Base-by-base conservation (phyloP, 345 rosid genomes). In the Euphorbia pulcherrima region DNA sequence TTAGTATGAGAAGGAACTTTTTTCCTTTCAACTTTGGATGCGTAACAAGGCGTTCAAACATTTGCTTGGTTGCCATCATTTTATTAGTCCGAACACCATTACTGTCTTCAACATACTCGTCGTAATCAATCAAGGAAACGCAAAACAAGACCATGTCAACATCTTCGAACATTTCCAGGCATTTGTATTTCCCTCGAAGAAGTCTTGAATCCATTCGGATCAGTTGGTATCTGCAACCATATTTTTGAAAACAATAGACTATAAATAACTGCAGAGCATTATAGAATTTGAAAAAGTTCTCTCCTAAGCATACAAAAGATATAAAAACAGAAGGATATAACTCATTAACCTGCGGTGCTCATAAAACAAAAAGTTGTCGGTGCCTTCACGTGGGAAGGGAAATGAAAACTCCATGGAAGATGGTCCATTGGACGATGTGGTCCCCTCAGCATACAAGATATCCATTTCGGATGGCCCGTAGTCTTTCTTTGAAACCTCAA, bases 111-210 rank as follows among this genome's bases (percentile, higher is more conserved):
- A 70, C 69, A 77, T 69, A 80, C 74, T 86, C 80, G 53, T 74
- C 84, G 0, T 89, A 94, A 63, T 83, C 97, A 1, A 80, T 78
- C 77, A 93, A 72, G 13, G 97, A 86, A 67, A 89, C 87, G 6
- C 91, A 85, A 72, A 89, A 90, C 60, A 93, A 33, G 63, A 93
- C 81, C 20, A 89, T 75, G 68, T 87, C 83, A 12, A 87, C 81
- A 28, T 89, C 90, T 83, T 90, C 99, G 51, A 94, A 94, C 96
- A 86, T 90, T 44, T 82, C 84, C 72, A 89, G 62, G 92, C 85
- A 88, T 76, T 86, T 90, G 85, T 84, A 82, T 78, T 84, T 90
- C 64, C 76, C 92, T 69, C 97, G 92, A 3, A 88, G 83, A 76
- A 75, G 78, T 65, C 73, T 83, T 4, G 95, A 89, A 76, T 83